Percentiles rank a stretch among this genome's conserved stretches.
Evolutionary conservation across 139 green algal species (phyloP).

Genomic region (Chlamydomonas asymmetrica): DNA sequence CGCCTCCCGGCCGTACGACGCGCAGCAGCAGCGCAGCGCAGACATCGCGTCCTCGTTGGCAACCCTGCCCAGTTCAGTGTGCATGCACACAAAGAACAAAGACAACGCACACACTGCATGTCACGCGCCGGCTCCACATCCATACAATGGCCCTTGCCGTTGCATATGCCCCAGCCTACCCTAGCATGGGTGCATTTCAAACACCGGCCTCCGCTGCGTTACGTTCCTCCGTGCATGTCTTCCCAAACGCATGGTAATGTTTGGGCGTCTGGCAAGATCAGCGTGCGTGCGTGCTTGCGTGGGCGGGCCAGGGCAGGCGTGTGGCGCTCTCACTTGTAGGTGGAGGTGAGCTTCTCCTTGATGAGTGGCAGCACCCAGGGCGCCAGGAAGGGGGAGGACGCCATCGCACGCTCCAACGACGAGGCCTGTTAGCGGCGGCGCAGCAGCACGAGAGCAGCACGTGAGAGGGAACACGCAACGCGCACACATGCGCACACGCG

Average conservation of each 20-base stretch:
- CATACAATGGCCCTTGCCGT: no score
- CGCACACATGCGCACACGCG: no score
- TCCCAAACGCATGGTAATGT: background rate
- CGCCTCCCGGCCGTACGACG: constrained; percentile 26
- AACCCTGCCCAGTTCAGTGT: no score
- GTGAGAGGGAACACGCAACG: no score
- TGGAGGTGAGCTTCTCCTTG: constrained; percentile 47
- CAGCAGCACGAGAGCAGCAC: no score
- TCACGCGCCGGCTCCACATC: no score
- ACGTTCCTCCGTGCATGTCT: background rate
- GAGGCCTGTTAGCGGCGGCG: constrained; percentile 16
- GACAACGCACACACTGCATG: no score
- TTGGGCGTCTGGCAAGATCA: background rate
- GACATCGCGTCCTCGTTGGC: constrained; percentile 41
- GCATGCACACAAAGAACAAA: no score
- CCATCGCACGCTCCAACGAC: constrained; percentile 17
- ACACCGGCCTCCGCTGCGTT: background rate
- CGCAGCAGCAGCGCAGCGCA: constrained; percentile 29
- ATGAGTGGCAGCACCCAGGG: constrained; percentile 39
- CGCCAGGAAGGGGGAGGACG: constrained; percentile 33
- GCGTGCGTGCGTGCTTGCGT: no score
- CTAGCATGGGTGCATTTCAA: background rate
- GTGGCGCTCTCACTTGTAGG: constrained; percentile 37
- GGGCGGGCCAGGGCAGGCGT: no score
- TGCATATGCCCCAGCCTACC: no score